These are phyloP conservation scores for Dothidotthia symphoricarpi DNA, from an alignment of 2,329 filamentous ascomycete species.

Conservation along the genomic window DNA sequence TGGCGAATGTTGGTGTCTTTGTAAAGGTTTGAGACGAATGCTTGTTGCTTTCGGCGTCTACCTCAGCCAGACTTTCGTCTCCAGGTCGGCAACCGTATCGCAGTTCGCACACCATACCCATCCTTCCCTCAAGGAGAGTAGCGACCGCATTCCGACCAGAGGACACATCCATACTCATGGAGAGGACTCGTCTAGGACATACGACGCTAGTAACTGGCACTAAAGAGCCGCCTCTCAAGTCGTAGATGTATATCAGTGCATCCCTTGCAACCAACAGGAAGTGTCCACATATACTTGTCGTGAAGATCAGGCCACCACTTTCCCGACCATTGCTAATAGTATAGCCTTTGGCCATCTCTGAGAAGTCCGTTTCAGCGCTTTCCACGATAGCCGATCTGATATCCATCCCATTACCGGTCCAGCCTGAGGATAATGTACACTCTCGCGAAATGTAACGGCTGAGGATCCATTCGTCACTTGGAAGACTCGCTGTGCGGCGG, in stretches of 20 bases:
- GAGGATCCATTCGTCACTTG: conserved; percentile 40
- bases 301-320: conserved; percentile 45
- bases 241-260: conserved; percentile 58
- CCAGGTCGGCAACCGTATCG: conserved; percentile 7
- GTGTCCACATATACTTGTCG: conserved; percentile 57
- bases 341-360: conserved; percentile 30
- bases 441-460: conserved; percentile 52
- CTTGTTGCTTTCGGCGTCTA: conserved; percentile 10
- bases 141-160: conserved; percentile 56
- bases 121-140: conserved; percentile 58
- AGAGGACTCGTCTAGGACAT: conserved; percentile 58
- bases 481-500: not conserved
- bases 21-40: conserved; percentile 8
- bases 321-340: conserved; percentile 8
- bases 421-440: conserved; percentile 47
- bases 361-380: conserved; percentile 36
- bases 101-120: conserved; percentile 60
- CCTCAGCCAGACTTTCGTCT: conserved; percentile 9
- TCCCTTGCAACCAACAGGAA: conserved; percentile 58
- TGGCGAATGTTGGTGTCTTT: conserved; percentile 12
- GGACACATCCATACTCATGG: conserved; percentile 63
- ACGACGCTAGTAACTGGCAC: conserved; percentile 53
- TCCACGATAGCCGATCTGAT: conserved; percentile 13
- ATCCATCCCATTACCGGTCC: conserved; percentile 39
- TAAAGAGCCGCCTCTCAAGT: conserved; percentile 42